Evolutionary conservation across 2,329 filamentous ascomycete genomes (phyloP).

Genomic region (Beauveria medogensis): DNA sequence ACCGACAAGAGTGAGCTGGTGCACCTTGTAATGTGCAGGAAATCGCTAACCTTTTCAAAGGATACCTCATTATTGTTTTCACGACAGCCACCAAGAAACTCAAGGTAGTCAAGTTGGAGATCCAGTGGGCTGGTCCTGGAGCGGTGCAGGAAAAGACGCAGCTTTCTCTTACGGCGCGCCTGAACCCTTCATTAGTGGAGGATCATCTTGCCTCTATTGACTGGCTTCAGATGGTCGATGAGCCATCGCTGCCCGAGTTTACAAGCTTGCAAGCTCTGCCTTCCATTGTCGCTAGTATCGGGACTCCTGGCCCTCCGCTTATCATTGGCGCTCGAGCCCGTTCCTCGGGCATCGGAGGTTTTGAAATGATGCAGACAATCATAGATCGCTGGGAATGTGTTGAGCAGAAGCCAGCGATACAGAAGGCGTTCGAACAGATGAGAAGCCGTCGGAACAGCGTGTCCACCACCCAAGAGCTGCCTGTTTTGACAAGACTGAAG

Average conservation of each 20-base stretch:
- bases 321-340: conserved; percentile 67
- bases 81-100: conserved; percentile 65
- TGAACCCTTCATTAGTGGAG: conserved; percentile 47
- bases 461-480: conserved; percentile 21
- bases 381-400: conserved; percentile 79
- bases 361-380: conserved; percentile 61
- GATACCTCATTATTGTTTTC: conserved; percentile 54
- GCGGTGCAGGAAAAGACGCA: conserved; percentile 46
- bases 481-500: conserved; percentile 39
- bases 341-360: conserved; percentile 45
- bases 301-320: conserved; percentile 50
- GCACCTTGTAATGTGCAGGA: too few species aligned
- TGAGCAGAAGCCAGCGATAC: conserved; percentile 57
- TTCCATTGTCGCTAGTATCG: conserved; percentile 49
- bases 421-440: conserved; percentile 71
- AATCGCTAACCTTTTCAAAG: conserved; percentile 24
- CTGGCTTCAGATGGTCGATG: conserved; percentile 46
- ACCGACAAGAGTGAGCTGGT: conserved; percentile 60
- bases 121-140: conserved; percentile 60
- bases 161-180: conserved; percentile 33
- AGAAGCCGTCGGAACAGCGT: conserved; percentile 51
- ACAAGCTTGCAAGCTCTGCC: conserved; percentile 71
- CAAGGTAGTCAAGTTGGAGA: conserved; percentile 62
- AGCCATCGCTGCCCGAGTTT: conserved; percentile 51
- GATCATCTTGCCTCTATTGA: conserved; percentile 49